phyloP scores from a whole-genome alignment of 1,284 basidiomycete genomes.

The Pyrrhoderma noxium region DNA sequence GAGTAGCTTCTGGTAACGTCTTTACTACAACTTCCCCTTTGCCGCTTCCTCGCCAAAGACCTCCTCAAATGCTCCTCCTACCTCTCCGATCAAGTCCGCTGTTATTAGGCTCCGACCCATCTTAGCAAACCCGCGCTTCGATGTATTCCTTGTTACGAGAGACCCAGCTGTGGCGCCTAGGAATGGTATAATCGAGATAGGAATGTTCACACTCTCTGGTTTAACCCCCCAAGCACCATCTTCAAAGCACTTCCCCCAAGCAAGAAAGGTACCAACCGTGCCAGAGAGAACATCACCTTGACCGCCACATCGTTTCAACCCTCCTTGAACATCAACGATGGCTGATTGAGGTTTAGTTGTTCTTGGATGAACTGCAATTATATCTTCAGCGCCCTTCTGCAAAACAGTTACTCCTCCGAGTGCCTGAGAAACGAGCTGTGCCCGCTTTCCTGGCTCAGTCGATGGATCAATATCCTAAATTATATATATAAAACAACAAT shows the following conservation, averaged over 20 bases:
- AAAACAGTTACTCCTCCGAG: constrained; percentile 87
- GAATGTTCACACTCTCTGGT: constrained; percentile 41
- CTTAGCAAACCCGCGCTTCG: constrained; percentile 66
- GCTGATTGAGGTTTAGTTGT: constrained; percentile 47
- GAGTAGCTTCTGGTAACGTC: no score
- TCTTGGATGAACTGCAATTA: constrained; percentile 58
- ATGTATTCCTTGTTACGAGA: constrained; percentile 80
- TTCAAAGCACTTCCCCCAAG: constrained; percentile 92
- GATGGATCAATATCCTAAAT: constrained; percentile 45
- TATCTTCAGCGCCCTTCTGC: constrained; percentile 80
- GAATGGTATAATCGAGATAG: constrained; percentile 63
- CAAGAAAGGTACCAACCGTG: constrained; percentile 79
- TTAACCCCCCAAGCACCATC: constrained; percentile 61
- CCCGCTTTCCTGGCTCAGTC: constrained; percentile 42
- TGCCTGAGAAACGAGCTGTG: constrained; percentile 55
- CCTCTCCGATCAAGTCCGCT: constrained; percentile 78
- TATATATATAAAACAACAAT: not conserved
- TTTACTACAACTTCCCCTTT: constrained; percentile 11
- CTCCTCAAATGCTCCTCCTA: constrained; percentile 68
- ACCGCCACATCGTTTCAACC: constrained; percentile 88
- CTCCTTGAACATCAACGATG: constrained; percentile 66
- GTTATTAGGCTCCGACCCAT: constrained; percentile 83
- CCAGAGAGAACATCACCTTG: constrained; percentile 94
- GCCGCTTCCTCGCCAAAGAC: constrained; percentile 55
- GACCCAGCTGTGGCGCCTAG: constrained; percentile 86